These are phyloP conservation scores for Pichia nanzhaoensis DNA, from an alignment of 805 yeast species.

Conservation along the genomic window DNA sequence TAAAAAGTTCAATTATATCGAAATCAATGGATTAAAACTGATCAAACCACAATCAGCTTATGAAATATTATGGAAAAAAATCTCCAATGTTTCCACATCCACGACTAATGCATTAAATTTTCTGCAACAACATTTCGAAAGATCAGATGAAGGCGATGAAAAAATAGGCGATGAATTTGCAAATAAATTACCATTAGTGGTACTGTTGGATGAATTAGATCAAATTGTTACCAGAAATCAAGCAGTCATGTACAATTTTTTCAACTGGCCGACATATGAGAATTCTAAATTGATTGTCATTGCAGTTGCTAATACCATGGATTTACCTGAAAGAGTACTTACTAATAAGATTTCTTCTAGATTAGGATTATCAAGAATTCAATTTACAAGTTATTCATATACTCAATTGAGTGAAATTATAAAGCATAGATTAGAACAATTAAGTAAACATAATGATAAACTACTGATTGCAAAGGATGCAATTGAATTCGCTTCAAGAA, in stretches of 20 bases:
- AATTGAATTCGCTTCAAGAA: slow-evolving; percentile 84
- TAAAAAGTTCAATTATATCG: slow-evolving; percentile 60
- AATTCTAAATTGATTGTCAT: slow-evolving; percentile 77
- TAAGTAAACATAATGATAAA: slow-evolving; percentile 37
- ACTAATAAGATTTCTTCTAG: slow-evolving; percentile 89
- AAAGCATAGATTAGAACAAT: slow-evolving; percentile 53
- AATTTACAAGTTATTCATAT: slow-evolving; percentile 83
- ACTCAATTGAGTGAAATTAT: slow-evolving; percentile 73
- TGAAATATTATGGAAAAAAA: slow-evolving; percentile 72
- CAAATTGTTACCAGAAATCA: slow-evolving; percentile 81
- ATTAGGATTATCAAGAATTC: slow-evolving; percentile 78
- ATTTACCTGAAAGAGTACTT: slow-evolving; percentile 81
- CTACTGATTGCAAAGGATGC: slow-evolving; percentile 60
- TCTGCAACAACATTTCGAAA: slow-evolving; percentile 63
- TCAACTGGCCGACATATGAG: slow-evolving; percentile 91
- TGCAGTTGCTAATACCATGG: slow-evolving; percentile 97
- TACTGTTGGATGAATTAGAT: slow-evolving; percentile 87
- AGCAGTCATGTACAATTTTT: slow-evolving; percentile 87
- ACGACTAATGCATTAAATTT: slow-evolving; percentile 58
- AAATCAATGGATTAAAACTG: slow-evolving; percentile 86
- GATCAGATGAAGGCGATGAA: slow-evolving; percentile 13
- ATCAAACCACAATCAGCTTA: slow-evolving; percentile 76
- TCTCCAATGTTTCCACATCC: slow-evolving; percentile 53
- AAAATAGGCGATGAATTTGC: slow-evolving; percentile 5
- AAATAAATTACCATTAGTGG: slow-evolving; percentile 52